These are phyloP conservation scores for Cystobasidiaceae sp. DNA, from an alignment of 1,284 basidiomycete species.

Conservation along the genomic window DNA sequence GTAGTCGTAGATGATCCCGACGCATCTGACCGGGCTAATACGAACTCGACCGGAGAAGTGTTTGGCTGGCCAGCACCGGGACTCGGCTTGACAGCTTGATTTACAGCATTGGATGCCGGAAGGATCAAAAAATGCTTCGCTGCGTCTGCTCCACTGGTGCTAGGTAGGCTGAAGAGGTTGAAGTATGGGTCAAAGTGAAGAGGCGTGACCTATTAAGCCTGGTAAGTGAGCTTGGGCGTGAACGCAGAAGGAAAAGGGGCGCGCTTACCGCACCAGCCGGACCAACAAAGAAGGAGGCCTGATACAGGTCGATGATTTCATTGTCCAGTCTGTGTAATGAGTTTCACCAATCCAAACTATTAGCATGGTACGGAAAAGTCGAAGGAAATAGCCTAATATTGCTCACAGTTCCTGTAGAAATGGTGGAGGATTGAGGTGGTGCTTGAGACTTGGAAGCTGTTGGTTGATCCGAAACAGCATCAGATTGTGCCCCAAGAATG, in stretches of 20 bases:
- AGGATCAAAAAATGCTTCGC: conserved; percentile 31
- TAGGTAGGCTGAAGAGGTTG: conserved; percentile 22
- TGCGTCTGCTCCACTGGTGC: neutral
- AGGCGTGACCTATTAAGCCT: conserved; percentile 20
- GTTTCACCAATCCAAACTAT: too few species aligned
- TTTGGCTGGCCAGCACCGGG: conserved; percentile 3
- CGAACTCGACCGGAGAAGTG: conserved; percentile 29
- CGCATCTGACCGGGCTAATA: neutral
- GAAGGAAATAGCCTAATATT: neutral
- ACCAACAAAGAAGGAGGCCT: conserved; percentile 30
- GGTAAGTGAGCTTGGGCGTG: neutral
- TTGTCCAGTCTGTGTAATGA: neutral
- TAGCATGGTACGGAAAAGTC: too few species aligned
- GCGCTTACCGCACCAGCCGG: conserved; percentile 13
- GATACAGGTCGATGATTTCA: conserved; percentile 21
- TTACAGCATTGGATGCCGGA: conserved; percentile 4
- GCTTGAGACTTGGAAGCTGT: conserved; percentile 9
- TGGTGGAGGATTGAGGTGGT: neutral
- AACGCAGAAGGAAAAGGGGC: neutral
- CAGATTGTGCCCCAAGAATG: neutral
- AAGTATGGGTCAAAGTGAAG: conserved; percentile 31
- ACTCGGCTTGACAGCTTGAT: conserved; percentile 1
- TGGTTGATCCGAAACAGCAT: neutral
- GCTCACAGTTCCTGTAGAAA: conserved; percentile 18
- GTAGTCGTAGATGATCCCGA: too few species aligned